Evolutionary conservation across 306 rosid genomes (phyloP).

Genomic region (Quercus rubra): DNA sequence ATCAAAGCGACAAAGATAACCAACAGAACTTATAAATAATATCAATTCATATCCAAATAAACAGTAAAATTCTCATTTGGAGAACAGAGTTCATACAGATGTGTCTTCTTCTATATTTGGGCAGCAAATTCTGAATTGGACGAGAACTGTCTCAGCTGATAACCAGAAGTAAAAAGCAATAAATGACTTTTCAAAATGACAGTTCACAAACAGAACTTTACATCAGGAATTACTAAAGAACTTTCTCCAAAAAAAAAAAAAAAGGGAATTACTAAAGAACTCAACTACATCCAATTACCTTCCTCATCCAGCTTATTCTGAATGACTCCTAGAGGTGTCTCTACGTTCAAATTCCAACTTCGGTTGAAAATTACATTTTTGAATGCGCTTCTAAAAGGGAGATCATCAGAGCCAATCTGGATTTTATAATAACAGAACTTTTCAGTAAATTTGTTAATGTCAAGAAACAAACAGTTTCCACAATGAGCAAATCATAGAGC

Average conservation of each 20-base stretch:
- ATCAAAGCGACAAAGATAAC: conserved; percentile 11
- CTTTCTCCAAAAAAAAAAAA: not conserved
- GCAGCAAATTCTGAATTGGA: conserved; percentile 78
- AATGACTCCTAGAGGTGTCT: conserved; percentile 41
- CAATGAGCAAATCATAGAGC: conserved; percentile 6
- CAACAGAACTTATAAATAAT: not conserved
- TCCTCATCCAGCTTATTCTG: conserved; percentile 41
- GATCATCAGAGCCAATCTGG: conserved; percentile 81
- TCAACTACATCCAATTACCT: conserved; percentile 40
- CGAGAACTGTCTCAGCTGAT: conserved; percentile 47
- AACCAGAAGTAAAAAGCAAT: conserved; percentile 23
- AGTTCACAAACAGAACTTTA: conserved; percentile 13
- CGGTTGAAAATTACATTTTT: conserved; percentile 64
- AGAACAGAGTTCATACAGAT: conserved; percentile 48
- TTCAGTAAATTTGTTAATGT: conserved; percentile 26
- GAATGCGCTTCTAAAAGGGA: conserved; percentile 85
- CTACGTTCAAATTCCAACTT: conserved; percentile 39
- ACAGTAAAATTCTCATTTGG: not conserved
- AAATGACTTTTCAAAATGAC: conserved; percentile 18
- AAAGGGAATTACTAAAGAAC: not conserved
- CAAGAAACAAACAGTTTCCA: not conserved
- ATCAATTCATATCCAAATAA: conserved; percentile 3
- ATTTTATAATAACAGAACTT: conserved; percentile 16
- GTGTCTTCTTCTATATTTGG: conserved; percentile 71
- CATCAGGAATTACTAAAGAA: conserved; percentile 4